A percentile compares a stretch with the other conserved stretches of the same genome.
These are phyloP conservation scores for Pleomassaria siparia DNA, from an alignment of 2,329 filamentous ascomycete species.

Conservation along the genomic window DNA sequence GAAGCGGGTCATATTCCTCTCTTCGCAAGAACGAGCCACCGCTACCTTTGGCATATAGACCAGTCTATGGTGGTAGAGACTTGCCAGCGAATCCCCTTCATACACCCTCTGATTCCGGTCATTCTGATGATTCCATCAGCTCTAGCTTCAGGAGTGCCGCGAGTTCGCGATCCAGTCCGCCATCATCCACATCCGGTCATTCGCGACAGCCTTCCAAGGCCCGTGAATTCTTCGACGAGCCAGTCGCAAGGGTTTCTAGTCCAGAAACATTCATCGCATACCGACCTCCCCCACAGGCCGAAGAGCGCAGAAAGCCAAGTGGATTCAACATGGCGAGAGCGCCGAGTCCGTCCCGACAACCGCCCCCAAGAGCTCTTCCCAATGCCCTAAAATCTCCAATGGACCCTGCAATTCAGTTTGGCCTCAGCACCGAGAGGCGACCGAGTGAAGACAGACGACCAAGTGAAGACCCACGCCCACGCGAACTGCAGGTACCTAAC, in stretches of 20 bases:
- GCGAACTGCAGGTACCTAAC: slow-evolving; percentile 9
- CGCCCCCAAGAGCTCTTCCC: slow-evolving; percentile 20
- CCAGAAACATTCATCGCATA: slow-evolving; percentile 32
- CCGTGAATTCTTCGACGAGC: slow-evolving; percentile 29
- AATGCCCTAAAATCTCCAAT: slow-evolving; percentile 41
- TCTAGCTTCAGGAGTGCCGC: slow-evolving; percentile 36
- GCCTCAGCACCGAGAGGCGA: slow-evolving; percentile 24
- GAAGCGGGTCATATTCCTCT: slow-evolving; percentile 14
- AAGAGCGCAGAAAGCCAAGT: slow-evolving; percentile 19
- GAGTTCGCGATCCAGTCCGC: slow-evolving; percentile 43
- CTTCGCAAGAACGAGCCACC: slow-evolving; percentile 25
- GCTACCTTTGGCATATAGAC: slow-evolving; percentile 18
- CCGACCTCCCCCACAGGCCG: slow-evolving; percentile 14
- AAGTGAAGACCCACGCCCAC: neutral
- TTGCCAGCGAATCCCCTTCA: slow-evolving; percentile 33
- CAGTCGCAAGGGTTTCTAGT: slow-evolving; percentile 27
- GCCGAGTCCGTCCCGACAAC: slow-evolving; percentile 22
- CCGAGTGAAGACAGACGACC: slow-evolving; percentile 2
- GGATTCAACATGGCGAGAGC: slow-evolving; percentile 23
- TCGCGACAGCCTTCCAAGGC: slow-evolving; percentile 37
- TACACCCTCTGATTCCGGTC: slow-evolving; percentile 43
- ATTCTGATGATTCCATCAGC: slow-evolving; percentile 43
- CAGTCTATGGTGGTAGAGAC: slow-evolving; percentile 24
- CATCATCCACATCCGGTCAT: slow-evolving; percentile 36
- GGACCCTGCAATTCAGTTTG: slow-evolving; percentile 44